Percentiles rank a stretch among this genome's conserved stretches.
phyloP scores from a whole-genome alignment of 2,329 filamentous ascomycete genomes.

The Alternaria sp. region DNA sequence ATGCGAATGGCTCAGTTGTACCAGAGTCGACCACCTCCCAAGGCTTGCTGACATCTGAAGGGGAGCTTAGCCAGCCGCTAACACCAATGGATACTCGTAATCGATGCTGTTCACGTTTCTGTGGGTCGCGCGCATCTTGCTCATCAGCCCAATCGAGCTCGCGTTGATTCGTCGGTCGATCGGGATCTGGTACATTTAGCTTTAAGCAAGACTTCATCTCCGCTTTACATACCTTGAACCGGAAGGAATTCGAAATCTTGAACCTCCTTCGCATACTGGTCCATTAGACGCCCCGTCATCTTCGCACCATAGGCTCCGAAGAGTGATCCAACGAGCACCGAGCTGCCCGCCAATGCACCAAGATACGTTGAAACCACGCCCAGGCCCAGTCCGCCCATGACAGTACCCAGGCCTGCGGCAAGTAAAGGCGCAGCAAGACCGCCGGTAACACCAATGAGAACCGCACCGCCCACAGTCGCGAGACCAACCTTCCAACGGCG shows the following conservation, averaged over 20 bases:
- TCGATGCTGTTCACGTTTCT: constrained; percentile 38
- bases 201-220: neutral
- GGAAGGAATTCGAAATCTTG: constrained; percentile 89
- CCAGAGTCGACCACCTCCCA: constrained; percentile 77
- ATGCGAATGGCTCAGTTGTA: constrained; percentile 74
- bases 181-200: constrained; percentile 24
- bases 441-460: constrained; percentile 78
- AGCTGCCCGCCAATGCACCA: constrained; percentile 79
- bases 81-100: constrained; percentile 80
- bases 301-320: constrained; percentile 88
- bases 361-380: constrained; percentile 78
- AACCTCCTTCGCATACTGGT: constrained; percentile 80
- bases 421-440: constrained; percentile 78
- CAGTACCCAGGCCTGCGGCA: constrained; percentile 76
- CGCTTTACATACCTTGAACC: constrained; percentile 55
- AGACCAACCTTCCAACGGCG: constrained; percentile 82
- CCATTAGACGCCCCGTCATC: constrained; percentile 84
- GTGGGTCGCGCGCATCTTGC: constrained; percentile 31
- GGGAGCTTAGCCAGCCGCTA: constrained; percentile 77
- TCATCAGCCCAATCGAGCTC: constrained; percentile 34
- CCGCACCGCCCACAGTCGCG: constrained; percentile 84
- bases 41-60: constrained; percentile 71
- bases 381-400: constrained; percentile 78
- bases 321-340: constrained; percentile 78
- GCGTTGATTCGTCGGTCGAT: constrained; percentile 27